A percentile compares a stretch with the other conserved stretches of the same genome.
phyloP scores from a whole-genome alignment of 1,139 yeast species.

The Candida anutae region DNA sequence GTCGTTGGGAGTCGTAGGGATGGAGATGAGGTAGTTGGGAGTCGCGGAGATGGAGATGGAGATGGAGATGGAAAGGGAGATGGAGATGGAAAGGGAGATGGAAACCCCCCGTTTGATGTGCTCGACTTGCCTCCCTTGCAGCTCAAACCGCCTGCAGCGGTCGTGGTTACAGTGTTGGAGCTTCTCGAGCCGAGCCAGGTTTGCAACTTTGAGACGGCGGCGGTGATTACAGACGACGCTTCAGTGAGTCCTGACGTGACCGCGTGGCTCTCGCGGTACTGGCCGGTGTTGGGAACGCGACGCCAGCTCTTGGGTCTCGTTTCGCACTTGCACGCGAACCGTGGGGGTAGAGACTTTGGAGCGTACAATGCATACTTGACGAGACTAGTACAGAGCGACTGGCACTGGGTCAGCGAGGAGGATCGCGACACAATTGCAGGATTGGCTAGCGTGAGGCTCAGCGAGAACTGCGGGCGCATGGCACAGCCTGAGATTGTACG shows the following conservation, averaged over 20 bases:
- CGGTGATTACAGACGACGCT: not conserved
- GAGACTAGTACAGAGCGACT: slow-evolving; percentile 48
- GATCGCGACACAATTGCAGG: slow-evolving; percentile 39
- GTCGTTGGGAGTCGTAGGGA: not conserved
- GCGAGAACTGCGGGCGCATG: slow-evolving; percentile 81
- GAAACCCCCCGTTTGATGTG: slow-evolving; percentile 38
- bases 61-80: not conserved
- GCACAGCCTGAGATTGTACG: slow-evolving; percentile 71
- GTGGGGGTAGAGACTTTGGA: slow-evolving; percentile 6
- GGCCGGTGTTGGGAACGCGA: slow-evolving; percentile 25
- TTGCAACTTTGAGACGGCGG: slow-evolving; percentile 40
- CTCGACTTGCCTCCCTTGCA: slow-evolving; percentile 59
- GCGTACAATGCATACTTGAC: slow-evolving; percentile 57
- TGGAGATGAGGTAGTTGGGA: not conserved
- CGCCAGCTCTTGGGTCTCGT: slow-evolving; percentile 12
- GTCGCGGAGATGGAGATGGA: too few species aligned
- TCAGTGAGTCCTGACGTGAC: slow-evolving; percentile 11
- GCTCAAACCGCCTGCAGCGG: slow-evolving; percentile 41
- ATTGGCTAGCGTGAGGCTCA: slow-evolving; percentile 55
- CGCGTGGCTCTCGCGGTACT: slow-evolving; percentile 32
- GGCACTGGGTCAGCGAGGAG: slow-evolving; percentile 39
- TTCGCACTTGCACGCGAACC: too few species aligned
- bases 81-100: slow-evolving; percentile 12
- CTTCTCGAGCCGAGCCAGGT: slow-evolving; percentile 45
- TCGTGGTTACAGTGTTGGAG: slow-evolving; percentile 37